Conservation (phyloP, 2,329 filamentous ascomycete species). For the Phoma sp. region DNA sequence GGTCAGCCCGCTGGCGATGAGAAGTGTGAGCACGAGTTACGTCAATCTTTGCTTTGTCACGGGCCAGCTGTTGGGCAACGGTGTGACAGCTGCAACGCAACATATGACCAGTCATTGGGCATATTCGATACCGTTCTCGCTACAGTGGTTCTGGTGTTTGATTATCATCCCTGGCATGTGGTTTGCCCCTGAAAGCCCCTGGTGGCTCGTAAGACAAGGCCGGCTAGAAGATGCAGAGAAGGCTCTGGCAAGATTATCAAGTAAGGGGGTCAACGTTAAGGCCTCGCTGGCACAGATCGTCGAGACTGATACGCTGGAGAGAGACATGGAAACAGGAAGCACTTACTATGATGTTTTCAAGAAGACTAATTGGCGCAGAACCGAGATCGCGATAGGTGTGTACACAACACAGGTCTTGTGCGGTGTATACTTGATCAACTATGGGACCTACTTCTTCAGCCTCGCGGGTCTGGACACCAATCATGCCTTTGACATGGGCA, state of each 20-base stretch:
- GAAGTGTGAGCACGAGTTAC: slow-evolving; percentile 64
- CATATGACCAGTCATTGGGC: slow-evolving; percentile 59
- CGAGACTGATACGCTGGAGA: slow-evolving; percentile 67
- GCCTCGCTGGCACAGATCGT: slow-evolving; percentile 68
- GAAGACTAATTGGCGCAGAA: slow-evolving; percentile 76
- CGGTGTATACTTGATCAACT: slow-evolving; percentile 50
- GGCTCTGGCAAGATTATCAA: slow-evolving; percentile 64
- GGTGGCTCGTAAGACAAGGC: slow-evolving; percentile 73
- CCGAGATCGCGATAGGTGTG: slow-evolving; percentile 64
- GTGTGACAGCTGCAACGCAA: slow-evolving; percentile 56
- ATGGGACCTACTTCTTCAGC: slow-evolving; percentile 52
- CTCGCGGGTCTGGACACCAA: slow-evolving; percentile 48
- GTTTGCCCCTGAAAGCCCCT: slow-evolving; percentile 69
- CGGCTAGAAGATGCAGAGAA: slow-evolving; percentile 67
- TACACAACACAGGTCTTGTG: slow-evolving; percentile 52
- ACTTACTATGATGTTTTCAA: slow-evolving; percentile 66
- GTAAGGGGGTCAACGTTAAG: slow-evolving; percentile 45
- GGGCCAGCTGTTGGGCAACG: slow-evolving; percentile 62
- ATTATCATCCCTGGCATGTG: slow-evolving; percentile 67
- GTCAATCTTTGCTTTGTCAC: slow-evolving; percentile 69
- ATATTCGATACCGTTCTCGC: slow-evolving; percentile 66
- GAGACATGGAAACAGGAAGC: slow-evolving; percentile 17
- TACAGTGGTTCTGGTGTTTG: slow-evolving; percentile 76
- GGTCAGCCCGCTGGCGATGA: slow-evolving; percentile 58
- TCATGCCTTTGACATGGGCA: slow-evolving; percentile 48